Base-by-base conservation (phyloP, 108 stramenopile species). In the Conticribra weissflogii region DNA sequence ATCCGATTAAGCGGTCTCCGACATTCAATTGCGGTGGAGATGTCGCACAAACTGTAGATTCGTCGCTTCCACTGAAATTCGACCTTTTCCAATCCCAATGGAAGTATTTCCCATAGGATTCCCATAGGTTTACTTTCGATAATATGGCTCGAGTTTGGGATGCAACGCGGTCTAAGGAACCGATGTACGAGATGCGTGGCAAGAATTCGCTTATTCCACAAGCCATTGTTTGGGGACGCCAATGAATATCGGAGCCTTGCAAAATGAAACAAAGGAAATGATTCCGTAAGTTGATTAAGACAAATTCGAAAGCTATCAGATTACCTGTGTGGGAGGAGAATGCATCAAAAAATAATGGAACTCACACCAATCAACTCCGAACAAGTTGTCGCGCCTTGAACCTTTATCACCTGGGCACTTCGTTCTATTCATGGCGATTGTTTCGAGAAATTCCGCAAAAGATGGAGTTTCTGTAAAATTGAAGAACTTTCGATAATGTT, bases 371-470 rank as follows among this genome's bases (percentile, higher is more conserved):
- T 64, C 68, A 0, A 79, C 29, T 28, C 82, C 78, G 5, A 54
- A 55, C 54, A 67, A 55, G 24, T 41, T 5, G 46, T 67, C 54
- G 19, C 46, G 29, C 12, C 12, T 45, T 27, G 44, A 53, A 12
- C 16, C 14, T 29, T 50, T 22, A 3, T 5, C 8, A 5, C 2
- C 21, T 0, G 54, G 66, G 55, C 66, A 67, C 44, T 22, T 27
- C 41, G 17, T 59, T 22, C 19, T 58, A 57, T 56, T 60, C 54
- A 24, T 28, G 44, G 8, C 69, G 33, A 24, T 45, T 53, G 23
- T 71, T 32, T 44, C n/a, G n/a, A 83, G 46, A 52, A 83, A 83
- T 51, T 79, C 74, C 16, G 59, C 74, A 66, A 83, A 83, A 3
- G 68, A 54, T n/a, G 62, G 12, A 8, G 60, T 55, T 0, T 63